Percentiles rank a stretch among this genome's conserved stretches.
Evolutionary conservation across 1,139 yeast species (phyloP).

Genomic region (Magnusiomyces suaveolens): DNA sequence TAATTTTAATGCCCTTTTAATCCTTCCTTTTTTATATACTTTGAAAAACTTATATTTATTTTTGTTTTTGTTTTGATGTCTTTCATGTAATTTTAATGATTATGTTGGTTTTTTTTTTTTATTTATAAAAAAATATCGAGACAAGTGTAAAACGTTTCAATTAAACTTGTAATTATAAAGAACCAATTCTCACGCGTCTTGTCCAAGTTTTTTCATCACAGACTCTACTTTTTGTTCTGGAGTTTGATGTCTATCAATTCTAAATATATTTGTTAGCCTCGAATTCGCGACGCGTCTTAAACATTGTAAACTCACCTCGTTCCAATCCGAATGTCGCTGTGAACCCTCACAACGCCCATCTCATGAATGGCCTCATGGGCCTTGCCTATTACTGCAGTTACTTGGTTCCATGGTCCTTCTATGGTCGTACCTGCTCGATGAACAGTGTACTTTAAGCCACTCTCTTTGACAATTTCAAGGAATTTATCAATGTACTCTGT

Average conservation of each 20-base stretch:
- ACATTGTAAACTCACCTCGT: slow-evolving; percentile 38
- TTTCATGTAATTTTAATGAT: slow-evolving; percentile 8
- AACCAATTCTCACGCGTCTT: not conserved
- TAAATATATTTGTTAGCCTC: too few relatives aligned
- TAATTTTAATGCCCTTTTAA: slow-evolving; percentile 12
- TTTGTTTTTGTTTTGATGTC: slow-evolving; percentile 5
- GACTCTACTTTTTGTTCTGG: slow-evolving; percentile 28
- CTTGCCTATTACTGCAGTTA: slow-evolving; percentile 68
- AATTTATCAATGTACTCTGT: slow-evolving; percentile 68
- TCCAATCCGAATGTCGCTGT: slow-evolving; percentile 78
- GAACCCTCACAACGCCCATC: slow-evolving; percentile 64
- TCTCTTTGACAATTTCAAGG: slow-evolving; percentile 50
- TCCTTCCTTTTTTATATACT: not conserved
- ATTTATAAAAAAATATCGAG: too few relatives aligned
- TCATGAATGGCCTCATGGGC: slow-evolving; percentile 63
- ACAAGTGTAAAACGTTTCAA: not conserved
- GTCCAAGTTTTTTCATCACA: slow-evolving; percentile 15
- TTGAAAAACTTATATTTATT: slow-evolving; percentile 3
- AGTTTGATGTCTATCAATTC: slow-evolving; percentile 29
- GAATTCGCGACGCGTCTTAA: too few relatives aligned
- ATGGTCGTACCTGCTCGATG: slow-evolving; percentile 90
- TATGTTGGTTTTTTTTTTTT: not conserved
- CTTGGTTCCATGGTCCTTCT: slow-evolving; percentile 89
- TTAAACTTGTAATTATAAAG: not conserved
- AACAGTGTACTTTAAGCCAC: slow-evolving; percentile 55